Conservation (phyloP, 768 basidiomycete species). For the Pleurotus cornucopiae region DNA sequence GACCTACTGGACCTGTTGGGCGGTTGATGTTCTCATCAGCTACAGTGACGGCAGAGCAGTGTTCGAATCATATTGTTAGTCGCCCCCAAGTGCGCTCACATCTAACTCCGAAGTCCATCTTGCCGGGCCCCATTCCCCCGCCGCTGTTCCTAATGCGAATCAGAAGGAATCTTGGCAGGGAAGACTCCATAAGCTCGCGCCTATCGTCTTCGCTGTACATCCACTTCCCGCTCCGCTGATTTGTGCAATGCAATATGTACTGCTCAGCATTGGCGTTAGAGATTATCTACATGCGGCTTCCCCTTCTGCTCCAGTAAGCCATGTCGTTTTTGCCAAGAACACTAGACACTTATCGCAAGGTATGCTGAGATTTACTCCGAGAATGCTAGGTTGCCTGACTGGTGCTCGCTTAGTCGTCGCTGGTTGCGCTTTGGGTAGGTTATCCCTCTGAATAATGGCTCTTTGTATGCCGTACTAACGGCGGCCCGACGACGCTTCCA, state of each 20-base stretch:
- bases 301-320: background rate
- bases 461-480: background rate
- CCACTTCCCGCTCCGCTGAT: slow-evolving; percentile 6
- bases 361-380: background rate
- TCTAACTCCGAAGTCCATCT: too few species aligned
- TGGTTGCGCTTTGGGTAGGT: slow-evolving; percentile 2
- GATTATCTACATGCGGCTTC: background rate
- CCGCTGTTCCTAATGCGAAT: too few species aligned
- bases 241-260: slow-evolving; percentile 1
- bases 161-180: too few species aligned
- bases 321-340: background rate
- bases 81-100: too few species aligned
- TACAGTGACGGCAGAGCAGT: too few species aligned
- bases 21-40: too few species aligned
- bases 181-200: background rate
- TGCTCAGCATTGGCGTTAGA: background rate
- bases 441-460: background rate
- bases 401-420: background rate
- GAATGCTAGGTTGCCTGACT: too few species aligned
- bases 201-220: background rate
- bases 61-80: too few species aligned
- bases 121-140: too few species aligned
- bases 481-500: background rate
- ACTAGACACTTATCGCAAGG: slow-evolving; percentile 5
- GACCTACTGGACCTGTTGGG: too few species aligned